Conservation (phyloP, 1,284 basidiomycete genomes). For the Ceratobasidium sp. region DNA sequence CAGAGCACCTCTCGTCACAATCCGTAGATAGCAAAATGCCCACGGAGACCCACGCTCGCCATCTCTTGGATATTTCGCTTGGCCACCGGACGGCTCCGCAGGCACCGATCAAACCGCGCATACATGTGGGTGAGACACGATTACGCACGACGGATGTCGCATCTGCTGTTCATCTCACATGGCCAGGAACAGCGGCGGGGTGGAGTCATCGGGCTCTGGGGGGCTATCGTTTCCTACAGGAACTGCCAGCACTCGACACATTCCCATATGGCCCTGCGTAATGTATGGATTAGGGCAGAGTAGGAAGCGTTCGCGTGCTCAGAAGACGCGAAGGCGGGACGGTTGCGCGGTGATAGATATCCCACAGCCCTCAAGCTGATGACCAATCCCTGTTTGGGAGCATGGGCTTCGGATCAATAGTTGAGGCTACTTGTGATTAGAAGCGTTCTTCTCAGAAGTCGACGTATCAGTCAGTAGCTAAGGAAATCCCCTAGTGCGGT, state of each 20-base stretch:
- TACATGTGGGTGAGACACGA: constrained; percentile 12
- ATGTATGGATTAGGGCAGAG: not conserved
- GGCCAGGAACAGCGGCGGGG: too few relatives aligned
- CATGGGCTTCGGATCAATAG: constrained; percentile 18
- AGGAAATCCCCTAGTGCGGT: constrained; percentile 7
- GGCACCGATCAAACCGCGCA: constrained; percentile 9
- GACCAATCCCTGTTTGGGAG: constrained; percentile 3
- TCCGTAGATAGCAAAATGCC: constrained; percentile 7
- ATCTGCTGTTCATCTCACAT: too few relatives aligned
- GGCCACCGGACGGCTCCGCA: constrained; percentile 18
- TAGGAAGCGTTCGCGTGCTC: constrained; percentile 2
- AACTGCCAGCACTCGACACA: not conserved
- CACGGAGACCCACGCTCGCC: constrained; percentile 23
- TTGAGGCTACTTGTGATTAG: constrained; percentile 25
- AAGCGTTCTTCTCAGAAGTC: constrained; percentile 27
- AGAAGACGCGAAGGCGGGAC: not conserved
- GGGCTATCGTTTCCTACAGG: not conserved
- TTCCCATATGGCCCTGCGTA: not conserved
- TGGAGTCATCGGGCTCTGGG: not conserved
- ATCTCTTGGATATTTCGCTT: constrained; percentile 4
- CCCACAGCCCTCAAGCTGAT: not conserved
- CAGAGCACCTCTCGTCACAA: constrained; percentile 6
- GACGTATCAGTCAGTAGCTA: constrained; percentile 33
- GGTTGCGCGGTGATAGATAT: constrained; percentile 8
- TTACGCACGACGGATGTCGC: not conserved